Evolutionary conservation across 2,329 filamentous ascomycete species (phyloP), one percentile per base, ranked within the genome.

Genomic region (Xylaria sp.): DNA sequence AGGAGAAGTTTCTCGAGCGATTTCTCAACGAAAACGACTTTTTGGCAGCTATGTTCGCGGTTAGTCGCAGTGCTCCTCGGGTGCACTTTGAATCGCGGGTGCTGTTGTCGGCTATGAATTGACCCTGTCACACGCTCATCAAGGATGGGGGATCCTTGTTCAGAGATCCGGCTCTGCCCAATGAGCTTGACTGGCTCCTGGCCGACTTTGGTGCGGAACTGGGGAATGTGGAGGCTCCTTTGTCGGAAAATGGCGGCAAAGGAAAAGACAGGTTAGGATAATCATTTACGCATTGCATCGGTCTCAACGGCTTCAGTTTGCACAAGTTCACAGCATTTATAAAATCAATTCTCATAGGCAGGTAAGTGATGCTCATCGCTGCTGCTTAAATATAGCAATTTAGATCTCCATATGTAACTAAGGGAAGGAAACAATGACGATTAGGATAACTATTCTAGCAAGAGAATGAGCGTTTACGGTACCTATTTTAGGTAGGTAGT

Each of bases 81-180:
- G 38, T 54, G 44, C 31, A 51, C 49, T 48, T 59, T 58, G 64
- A 63, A 56, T 65, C 72, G 63, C 74, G 73, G 75, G 59, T 72
- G 67, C 66, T 72, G 58, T 67, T 62, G 64, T 77, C 75, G 76
- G 75, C 74, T 76, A 76, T 72, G 69, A 66, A 72, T 73, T 71
- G 71, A 71, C 67, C 70, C 67, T 72, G 54, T 48, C 63, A 60
- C 48, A 33, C 56, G 60, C 59, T 38, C n/a, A 46, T 57, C 62
- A 40, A 38, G 20, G 56, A 54, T 7, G 6, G n/a, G n/a, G 17
- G 42, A 59, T 28, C 67, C 67, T 44, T 67, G 67, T 58, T 49
- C 23, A 44, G 40, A 56, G 62, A 28, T 57, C 59, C 63, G 38
- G 63, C 13, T 40, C 31, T 13, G 10, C 11, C 63, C 63, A 67